Evolutionary conservation across 2,329 filamentous ascomycete genomes (phyloP).

Genomic region (Podosphaera fusca): DNA sequence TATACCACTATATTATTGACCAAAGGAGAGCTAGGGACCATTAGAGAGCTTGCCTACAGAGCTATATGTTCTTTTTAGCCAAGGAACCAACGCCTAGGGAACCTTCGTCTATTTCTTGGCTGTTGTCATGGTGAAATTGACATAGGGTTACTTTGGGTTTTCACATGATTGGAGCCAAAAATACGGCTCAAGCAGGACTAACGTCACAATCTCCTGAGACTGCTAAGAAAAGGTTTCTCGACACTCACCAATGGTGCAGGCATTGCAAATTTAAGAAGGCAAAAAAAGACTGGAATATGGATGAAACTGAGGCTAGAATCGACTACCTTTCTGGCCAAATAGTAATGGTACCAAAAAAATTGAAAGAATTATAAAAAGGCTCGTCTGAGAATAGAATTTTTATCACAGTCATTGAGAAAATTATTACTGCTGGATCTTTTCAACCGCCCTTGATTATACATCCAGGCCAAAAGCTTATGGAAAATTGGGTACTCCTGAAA

Average conservation of each 20-base stretch:
- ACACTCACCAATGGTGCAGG: not conserved
- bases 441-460: not conserved
- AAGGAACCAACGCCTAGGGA: too few species aligned
- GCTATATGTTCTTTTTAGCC: too few species aligned
- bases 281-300: constrained; percentile 2
- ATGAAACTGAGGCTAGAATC: constrained; percentile 1
- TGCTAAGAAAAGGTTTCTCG: not conserved
- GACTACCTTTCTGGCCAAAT: not conserved
- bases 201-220: not conserved
- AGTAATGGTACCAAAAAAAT: not conserved
- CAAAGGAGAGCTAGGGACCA: not conserved
- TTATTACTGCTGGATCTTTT: not conserved
- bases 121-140: too few species aligned
- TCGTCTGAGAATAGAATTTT: not conserved
- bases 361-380: not conserved
- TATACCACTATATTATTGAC: not conserved
- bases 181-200: not conserved
- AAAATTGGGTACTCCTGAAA: not conserved
- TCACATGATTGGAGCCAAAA: not conserved
- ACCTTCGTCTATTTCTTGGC: too few species aligned
- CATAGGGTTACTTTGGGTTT: not conserved
- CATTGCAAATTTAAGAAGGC: not conserved
- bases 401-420: constrained; percentile 1
- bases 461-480: constrained; percentile 1
- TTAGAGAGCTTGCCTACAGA: too few species aligned